Evolutionary conservation across 169 alveolate genomes (phyloP).

Genomic region (Babesia ovata): DNA sequence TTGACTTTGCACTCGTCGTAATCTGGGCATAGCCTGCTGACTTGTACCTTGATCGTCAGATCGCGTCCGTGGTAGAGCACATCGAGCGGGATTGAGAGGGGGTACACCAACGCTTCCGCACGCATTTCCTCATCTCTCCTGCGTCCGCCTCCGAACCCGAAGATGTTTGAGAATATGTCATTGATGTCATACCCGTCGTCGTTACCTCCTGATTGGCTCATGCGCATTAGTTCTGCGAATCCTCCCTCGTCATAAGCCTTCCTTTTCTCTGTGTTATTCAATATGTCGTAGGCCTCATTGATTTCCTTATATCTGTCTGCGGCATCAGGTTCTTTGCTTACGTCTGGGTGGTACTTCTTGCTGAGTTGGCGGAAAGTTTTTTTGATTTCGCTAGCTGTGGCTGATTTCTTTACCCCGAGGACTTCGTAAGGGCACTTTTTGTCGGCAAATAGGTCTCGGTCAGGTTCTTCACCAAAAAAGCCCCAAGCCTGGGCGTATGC

Average conservation of each 20-base stretch:
- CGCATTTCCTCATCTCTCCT: conserved; percentile 70
- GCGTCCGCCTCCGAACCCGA: conserved; percentile 64
- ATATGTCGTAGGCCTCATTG: conserved; percentile 91
- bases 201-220: conserved; percentile 59
- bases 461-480: conserved; percentile 35
- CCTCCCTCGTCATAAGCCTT: conserved; percentile 89
- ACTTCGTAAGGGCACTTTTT: conserved; percentile 67
- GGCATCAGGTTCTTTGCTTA: conserved; percentile 80
- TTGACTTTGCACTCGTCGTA: conserved; percentile 79
- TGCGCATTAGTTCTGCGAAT: conserved; percentile 84
- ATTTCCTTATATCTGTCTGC: conserved; percentile 85
- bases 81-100: conserved; percentile 73
- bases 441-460: conserved; percentile 22
- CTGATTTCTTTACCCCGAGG: conserved; percentile 75
- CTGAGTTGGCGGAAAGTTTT: conserved; percentile 86
- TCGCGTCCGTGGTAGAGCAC: conserved; percentile 79
- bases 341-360: conserved; percentile 91
- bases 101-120: conserved; percentile 77
- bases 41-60: conserved; percentile 65
- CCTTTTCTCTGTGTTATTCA: conserved; percentile 86
- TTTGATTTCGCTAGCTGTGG: conserved; percentile 86
- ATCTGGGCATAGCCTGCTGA: conserved; percentile 75
- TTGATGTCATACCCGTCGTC: conserved; percentile 71
- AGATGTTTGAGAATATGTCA: conserved; percentile 70
- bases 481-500: conserved; percentile 9